Base-by-base conservation (phyloP, 2,329 filamentous ascomycete species). In the Colletotrichum cereale region DNA sequence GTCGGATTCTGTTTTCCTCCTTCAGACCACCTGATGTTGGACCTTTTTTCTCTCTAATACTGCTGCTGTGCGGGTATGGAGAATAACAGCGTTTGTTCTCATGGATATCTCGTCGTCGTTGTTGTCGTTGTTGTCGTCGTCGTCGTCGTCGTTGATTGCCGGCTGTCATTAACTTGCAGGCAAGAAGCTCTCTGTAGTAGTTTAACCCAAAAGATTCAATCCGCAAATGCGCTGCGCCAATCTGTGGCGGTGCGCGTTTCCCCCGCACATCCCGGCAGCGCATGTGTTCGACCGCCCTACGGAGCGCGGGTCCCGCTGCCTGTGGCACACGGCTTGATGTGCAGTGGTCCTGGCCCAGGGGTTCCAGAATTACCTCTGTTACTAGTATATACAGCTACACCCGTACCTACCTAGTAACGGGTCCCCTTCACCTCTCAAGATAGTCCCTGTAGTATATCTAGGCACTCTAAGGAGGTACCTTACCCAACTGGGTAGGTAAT, bases 211-310 rank as follows among this genome's bases (percentile, higher is more conserved):
- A 31, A 56, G 61, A 52, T 62, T 24, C 38, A 62, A 57, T 42
- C 21, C 14, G n/a, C 12, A 21, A 31, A 31, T 44, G 61, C 61
- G 66, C 64, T 36, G 60, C 38, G 58, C 69, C 65, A 58, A 71
- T 71, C 65, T 71, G 69, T 72, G 65, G 69, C 69, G 58, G 69
- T 72, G 69, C 69, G 57, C 24, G 38, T 56, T 44, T 62, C 44
- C 69, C 68, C 69, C 69, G 60, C 69, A 64, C 36, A 55, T 21
- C 52, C 53, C 36, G 42, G 42, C 14, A 52, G 34, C 52, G 31
- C 67, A n/a, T n/a, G 53, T 40, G 53, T 34, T 57, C 44, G 42
- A 62, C 55, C 63, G 38, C 48, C 57, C 52, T 69, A 44, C 48
- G 16, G 36, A 38, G 34, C 24, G 44, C 36, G 50, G 67, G 53